A percentile compares a stretch with the other conserved stretches of the same genome.
Conservation (phyloP, 495 filamentous ascomycete species). For the Lepidopterella palustris region DNA sequence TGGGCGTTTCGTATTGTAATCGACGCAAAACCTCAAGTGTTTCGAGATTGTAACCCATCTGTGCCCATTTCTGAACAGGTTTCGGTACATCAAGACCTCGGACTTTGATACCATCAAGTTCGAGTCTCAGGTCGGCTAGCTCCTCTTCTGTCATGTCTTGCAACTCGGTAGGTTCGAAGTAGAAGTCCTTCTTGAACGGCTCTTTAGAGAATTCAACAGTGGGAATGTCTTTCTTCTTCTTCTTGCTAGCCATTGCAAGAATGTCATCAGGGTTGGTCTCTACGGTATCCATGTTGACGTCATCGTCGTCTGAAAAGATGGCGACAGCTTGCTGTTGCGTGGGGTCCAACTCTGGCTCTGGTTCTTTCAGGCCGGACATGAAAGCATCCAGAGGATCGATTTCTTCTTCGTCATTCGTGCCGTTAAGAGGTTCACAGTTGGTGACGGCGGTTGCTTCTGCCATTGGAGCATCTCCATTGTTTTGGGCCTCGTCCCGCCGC, state of each 20-base stretch:
- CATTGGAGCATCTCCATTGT: slow-evolving; percentile 47
- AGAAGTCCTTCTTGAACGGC: slow-evolving; percentile 87
- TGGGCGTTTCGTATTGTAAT: slow-evolving; percentile 81
- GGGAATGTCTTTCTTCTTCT: slow-evolving; percentile 96
- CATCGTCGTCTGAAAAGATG: slow-evolving; percentile 80
- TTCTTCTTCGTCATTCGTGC: slow-evolving; percentile 51
- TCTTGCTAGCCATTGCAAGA: slow-evolving; percentile 78
- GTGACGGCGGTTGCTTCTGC: slow-evolving; percentile 38
- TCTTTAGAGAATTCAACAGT: slow-evolving; percentile 78
- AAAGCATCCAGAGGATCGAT: slow-evolving; percentile 92
- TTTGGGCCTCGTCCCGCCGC: slow-evolving; percentile 53
- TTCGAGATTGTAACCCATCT: slow-evolving; percentile 81
- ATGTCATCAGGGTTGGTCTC: slow-evolving; percentile 75
- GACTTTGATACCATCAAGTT: slow-evolving; percentile 94
- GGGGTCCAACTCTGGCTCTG: background rate
- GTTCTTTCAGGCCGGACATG: slow-evolving; percentile 72
- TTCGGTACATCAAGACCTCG: slow-evolving; percentile 79
- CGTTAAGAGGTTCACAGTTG: slow-evolving; percentile 28
- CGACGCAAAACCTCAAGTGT: slow-evolving; percentile 81
- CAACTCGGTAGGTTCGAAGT: slow-evolving; percentile 80
- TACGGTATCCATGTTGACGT: slow-evolving; percentile 63
- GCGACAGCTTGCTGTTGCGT: slow-evolving; percentile 34
- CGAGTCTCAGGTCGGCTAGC: slow-evolving; percentile 68
- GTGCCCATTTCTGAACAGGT: slow-evolving; percentile 92
- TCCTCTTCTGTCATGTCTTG: slow-evolving; percentile 82